Evolutionary conservation across 2,329 filamentous ascomycete species (phyloP).

Genomic region (Dactylellina haptotyla): DNA sequence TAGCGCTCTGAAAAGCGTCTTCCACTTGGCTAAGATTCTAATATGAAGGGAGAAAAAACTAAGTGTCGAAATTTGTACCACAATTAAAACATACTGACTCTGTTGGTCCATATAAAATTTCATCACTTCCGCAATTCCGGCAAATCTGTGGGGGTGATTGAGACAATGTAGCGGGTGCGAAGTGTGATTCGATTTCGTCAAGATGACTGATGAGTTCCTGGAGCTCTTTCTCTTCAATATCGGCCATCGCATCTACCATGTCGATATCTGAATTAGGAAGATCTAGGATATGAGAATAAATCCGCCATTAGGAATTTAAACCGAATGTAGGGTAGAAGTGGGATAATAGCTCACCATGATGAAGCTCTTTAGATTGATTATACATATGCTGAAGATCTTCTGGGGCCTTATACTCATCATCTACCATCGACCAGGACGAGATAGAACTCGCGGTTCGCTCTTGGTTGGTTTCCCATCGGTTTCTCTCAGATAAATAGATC

Average conservation of each 20-base stretch:
- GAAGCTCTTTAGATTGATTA: background rate
- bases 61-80: constrained; percentile 22
- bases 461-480: constrained; percentile 59
- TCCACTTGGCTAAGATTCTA: background rate
- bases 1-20: background rate
- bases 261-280: constrained; percentile 21
- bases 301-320: background rate
- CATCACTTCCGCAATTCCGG: constrained; percentile 38
- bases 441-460: constrained; percentile 57
- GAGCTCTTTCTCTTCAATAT: constrained; percentile 39
- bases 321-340: background rate
- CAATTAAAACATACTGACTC: constrained; percentile 46
- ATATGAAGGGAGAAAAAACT: background rate
- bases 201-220: constrained; percentile 14
- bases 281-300: background rate
- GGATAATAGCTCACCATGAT: background rate
- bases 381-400: background rate
- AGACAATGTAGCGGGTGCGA: background rate
- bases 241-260: constrained; percentile 45
- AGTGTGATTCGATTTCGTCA: background rate
- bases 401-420: background rate
- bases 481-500: constrained; percentile 62
- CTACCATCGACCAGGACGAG: constrained; percentile 15
- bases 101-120: constrained; percentile 23
- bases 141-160: background rate